phyloP scores from a whole-genome alignment of 2,329 filamentous ascomycete genomes.

The Ophiostoma populinum region DNA sequence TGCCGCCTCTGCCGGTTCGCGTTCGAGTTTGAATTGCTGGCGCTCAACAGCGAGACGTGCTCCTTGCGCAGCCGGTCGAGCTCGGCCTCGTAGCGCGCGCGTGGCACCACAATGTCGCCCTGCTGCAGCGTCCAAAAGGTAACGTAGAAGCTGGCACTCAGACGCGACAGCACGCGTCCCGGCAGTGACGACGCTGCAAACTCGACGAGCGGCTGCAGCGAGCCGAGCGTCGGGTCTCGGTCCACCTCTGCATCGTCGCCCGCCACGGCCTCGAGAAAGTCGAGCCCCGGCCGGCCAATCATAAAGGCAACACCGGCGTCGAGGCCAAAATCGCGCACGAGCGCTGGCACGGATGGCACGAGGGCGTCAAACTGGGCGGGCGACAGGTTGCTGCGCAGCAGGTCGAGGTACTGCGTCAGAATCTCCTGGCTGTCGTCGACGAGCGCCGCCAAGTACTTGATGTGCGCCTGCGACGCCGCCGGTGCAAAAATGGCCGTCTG shows the following conservation, averaged over 20 bases:
- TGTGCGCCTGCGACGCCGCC: constrained; percentile 55
- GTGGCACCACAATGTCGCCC: constrained; percentile 62
- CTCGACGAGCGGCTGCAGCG: constrained; percentile 54
- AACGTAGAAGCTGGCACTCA: constrained; percentile 69
- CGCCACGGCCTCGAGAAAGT: constrained; percentile 31
- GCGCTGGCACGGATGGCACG: constrained; percentile 55
- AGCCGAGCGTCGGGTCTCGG: constrained; percentile 29
- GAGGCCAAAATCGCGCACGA: constrained; percentile 66
- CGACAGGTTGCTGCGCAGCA: constrained; percentile 64
- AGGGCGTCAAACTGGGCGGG: constrained; percentile 59
- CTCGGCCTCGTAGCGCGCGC: constrained; percentile 62
- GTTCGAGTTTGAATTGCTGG: constrained; percentile 40
- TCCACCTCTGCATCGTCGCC: constrained; percentile 18
- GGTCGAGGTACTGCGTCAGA: constrained; percentile 73
- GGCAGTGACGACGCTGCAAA: constrained; percentile 46
- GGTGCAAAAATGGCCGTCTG: constrained; percentile 68
- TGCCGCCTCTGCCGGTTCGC: constrained; percentile 49
- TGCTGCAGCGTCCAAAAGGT: constrained; percentile 86
- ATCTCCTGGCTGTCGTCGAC: constrained; percentile 81
- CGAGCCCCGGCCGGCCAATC: constrained; percentile 59
- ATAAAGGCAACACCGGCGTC: constrained; percentile 71
- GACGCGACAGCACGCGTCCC: constrained; percentile 44
- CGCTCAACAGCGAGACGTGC: constrained; percentile 44
- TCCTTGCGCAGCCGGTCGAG: constrained; percentile 50
- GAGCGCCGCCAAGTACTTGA: constrained; percentile 77